Percentiles rank a stretch among this genome's conserved stretches.
These are phyloP conservation scores for Dactylonectria macrodidyma DNA, from an alignment of 2,329 filamentous ascomycete genomes.

Conservation along the genomic window DNA sequence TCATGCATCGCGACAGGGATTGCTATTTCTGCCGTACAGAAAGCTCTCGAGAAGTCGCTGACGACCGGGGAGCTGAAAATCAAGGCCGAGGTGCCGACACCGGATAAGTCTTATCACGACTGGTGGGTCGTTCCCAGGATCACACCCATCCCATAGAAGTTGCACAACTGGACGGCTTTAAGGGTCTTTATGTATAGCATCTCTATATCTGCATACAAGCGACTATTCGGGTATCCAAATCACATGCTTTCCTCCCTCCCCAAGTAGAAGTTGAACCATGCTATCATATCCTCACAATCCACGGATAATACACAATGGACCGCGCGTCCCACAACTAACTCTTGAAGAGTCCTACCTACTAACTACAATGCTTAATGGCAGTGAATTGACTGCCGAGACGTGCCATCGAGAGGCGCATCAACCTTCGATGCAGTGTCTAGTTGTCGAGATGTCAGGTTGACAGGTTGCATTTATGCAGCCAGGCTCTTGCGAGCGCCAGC, in stretches of 20 bases:
- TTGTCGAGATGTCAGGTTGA: conserved; percentile 19
- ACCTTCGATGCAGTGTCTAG: conserved; percentile 25
- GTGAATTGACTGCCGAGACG: conserved; percentile 32
- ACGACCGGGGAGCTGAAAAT: conserved; percentile 54
- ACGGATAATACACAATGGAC: neutral
- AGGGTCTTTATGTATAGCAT: conserved; percentile 29
- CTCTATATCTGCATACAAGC: conserved; percentile 37
- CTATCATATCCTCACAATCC: conserved; percentile 12
- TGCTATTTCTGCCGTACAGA: conserved; percentile 72
- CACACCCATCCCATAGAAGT: conserved; percentile 34
- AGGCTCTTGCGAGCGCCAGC: conserved; percentile 58
- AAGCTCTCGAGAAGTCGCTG: conserved; percentile 61
- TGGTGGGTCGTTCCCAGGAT: conserved; percentile 76
- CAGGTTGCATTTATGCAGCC: conserved; percentile 46
- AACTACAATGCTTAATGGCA: conserved; percentile 33
- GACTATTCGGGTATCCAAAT: conserved; percentile 49
- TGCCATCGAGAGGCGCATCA: conserved; percentile 24
- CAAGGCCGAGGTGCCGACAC: conserved; percentile 66
- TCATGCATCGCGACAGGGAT: conserved; percentile 81
- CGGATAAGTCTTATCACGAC: conserved; percentile 71
- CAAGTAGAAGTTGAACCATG: neutral
- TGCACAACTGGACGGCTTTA: neutral
- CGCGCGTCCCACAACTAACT: conserved; percentile 29
- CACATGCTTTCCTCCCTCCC: conserved; percentile 29
- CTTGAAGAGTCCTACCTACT: conserved; percentile 21